Evolutionary conservation across 2,329 filamentous ascomycete species (phyloP).

Genomic region (Penicillium sp.): DNA sequence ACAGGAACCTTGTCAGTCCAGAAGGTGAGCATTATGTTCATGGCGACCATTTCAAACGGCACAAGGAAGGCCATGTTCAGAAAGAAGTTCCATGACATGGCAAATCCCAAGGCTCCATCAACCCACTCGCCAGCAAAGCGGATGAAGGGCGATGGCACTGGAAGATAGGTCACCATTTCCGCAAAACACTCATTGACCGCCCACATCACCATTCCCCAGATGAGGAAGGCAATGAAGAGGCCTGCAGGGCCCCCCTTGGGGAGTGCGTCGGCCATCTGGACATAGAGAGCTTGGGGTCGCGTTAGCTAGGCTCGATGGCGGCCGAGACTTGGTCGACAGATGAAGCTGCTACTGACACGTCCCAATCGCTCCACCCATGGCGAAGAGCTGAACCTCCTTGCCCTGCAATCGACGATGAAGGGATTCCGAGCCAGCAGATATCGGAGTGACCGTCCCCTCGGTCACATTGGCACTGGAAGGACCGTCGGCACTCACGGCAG

Average conservation of each 20-base stretch:
- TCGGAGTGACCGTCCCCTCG: background rate
- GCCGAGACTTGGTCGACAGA: no score
- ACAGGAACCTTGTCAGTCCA: conserved; percentile 22
- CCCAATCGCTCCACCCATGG: conserved; percentile 36
- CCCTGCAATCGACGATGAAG: conserved; percentile 33
- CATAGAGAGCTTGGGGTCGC: conserved; percentile 14
- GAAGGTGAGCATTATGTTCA: conserved; percentile 14
- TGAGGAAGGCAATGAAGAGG: conserved; percentile 32
- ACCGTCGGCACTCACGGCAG: no score
- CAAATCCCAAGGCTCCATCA: conserved; percentile 30
- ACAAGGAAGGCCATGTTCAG: conserved; percentile 1
- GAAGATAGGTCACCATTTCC: conserved; percentile 31
- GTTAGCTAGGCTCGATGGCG: no score
- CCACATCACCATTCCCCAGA: conserved; percentile 28
- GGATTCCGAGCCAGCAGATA: conserved; percentile 20
- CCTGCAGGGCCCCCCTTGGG: conserved; percentile 37
- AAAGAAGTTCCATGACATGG: conserved; percentile 33
- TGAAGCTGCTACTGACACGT: conserved; percentile 27
- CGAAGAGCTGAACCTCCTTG: conserved; percentile 35
- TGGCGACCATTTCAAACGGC: conserved; percentile 9
- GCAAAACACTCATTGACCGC: conserved; percentile 33
- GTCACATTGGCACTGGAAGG: no score
- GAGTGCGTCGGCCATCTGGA: conserved; percentile 33
- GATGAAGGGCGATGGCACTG: conserved; percentile 28
- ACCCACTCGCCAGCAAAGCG: conserved; percentile 29